Conservation (phyloP, 1,139 yeast genomes). For the Diutina siamensis region DNA sequence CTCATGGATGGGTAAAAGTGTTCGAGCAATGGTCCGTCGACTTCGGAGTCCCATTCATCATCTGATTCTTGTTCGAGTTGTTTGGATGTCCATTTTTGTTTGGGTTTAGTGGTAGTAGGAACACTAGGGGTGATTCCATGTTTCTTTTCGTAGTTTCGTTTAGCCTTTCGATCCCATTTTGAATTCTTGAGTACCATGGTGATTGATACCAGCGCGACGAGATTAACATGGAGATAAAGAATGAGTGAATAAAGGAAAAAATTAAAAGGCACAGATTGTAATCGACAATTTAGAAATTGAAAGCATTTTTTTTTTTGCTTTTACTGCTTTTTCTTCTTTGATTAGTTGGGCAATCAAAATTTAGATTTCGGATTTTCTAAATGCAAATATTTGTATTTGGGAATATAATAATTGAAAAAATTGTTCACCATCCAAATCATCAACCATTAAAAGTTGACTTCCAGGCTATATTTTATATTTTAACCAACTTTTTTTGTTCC, state of each 20-base stretch:
- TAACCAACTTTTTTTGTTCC: no score
- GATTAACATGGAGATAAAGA: not conserved
- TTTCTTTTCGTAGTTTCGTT: conserved; percentile 1
- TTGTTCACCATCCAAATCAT: no score
- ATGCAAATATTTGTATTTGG: no score
- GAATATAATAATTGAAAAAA: no score
- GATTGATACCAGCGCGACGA: not conserved
- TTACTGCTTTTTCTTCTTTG: no score
- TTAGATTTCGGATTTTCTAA: no score
- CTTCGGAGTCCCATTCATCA: conserved; percentile 1
- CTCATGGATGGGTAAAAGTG: conserved; percentile 5
- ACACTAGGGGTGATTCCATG: not conserved
- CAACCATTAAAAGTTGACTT: no score
- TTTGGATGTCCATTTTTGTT: not conserved
- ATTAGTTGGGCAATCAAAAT: no score
- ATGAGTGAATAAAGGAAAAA: not conserved
- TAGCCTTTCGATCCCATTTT: conserved; percentile 5
- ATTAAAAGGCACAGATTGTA: no score
- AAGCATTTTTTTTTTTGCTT: no score
- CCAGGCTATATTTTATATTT: no score
- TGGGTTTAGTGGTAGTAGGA: not conserved
- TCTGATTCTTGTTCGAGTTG: not conserved
- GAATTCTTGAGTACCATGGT: conserved; percentile 4
- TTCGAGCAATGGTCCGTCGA: conserved; percentile 4
- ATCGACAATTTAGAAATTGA: no score